Percentiles rank a stretch among this genome's conserved stretches.
Evolutionary conservation across 495 filamentous ascomycete genomes (phyloP).

Genomic region (Aspergillus ostianus): DNA sequence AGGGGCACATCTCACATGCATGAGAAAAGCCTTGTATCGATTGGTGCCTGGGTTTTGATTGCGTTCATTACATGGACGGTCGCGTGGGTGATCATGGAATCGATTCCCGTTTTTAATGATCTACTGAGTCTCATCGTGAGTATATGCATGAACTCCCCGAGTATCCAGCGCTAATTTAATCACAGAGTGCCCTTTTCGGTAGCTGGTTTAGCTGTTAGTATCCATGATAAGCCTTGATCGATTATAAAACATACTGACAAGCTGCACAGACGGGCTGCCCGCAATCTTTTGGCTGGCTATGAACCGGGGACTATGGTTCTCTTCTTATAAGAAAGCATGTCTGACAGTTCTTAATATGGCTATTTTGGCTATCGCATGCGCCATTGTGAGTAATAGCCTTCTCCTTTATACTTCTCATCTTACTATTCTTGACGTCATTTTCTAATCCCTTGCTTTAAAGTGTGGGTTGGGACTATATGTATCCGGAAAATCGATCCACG

Average conservation of each 20-base stretch:
- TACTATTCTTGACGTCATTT: too few species aligned
- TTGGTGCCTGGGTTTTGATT: conserved; percentile 58
- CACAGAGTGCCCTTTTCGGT: conserved; percentile 36
- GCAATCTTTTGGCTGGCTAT: conserved; percentile 46
- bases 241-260: neutral
- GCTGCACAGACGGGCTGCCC: conserved; percentile 25
- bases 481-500: conserved; percentile 42
- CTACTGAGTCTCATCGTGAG: conserved; percentile 50
- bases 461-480: conserved; percentile 45
- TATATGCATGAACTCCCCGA: neutral
- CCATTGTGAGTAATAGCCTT: conserved; percentile 27
- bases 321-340: conserved; percentile 30
- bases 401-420: too few species aligned
- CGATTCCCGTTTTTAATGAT: conserved; percentile 70
- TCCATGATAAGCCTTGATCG: neutral
- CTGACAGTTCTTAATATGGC: conserved; percentile 33
- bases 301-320: conserved; percentile 33
- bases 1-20: conserved; percentile 58
- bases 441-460: conserved; percentile 10
- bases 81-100: conserved; percentile 69
- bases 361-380: conserved; percentile 31
- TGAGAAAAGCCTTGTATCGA: conserved; percentile 51
- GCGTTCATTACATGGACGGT: conserved; percentile 56
- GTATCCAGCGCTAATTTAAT: neutral
- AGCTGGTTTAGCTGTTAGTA: conserved; percentile 40